Percentiles rank a stretch among this genome's conserved stretches.
Evolutionary conservation across 1,284 basidiomycete species (phyloP).

Genomic region (Schizophyllum amplum): DNA sequence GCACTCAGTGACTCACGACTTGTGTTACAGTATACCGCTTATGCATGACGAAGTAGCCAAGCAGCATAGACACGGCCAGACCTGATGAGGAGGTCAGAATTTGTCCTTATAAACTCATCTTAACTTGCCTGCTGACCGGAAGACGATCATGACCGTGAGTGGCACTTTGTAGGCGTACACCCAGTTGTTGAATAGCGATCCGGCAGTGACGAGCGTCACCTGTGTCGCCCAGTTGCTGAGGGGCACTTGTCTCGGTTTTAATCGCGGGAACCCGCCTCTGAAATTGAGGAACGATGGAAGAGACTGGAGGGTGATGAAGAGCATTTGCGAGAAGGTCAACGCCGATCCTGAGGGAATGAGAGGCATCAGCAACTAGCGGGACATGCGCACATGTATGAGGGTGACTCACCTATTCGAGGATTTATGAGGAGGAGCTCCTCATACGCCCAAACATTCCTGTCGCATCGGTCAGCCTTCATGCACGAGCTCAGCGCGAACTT

Average conservation of each 20-base stretch:
- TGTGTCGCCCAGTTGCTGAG: slow-evolving; percentile 68
- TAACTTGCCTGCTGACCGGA: slow-evolving; percentile 72
- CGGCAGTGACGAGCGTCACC: slow-evolving; percentile 64
- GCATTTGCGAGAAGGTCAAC: slow-evolving; percentile 78
- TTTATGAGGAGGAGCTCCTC: slow-evolving; percentile 66
- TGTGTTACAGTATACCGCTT: slow-evolving; percentile 57
- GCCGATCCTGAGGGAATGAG: slow-evolving; percentile 53
- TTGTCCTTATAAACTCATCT: slow-evolving; percentile 1
- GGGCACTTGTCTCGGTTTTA: slow-evolving; percentile 69
- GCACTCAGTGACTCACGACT: slow-evolving; percentile 51
- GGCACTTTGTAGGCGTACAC: slow-evolving; percentile 79
- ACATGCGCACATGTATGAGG: background rate
- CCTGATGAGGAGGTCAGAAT: slow-evolving; percentile 37
- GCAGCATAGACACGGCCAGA: slow-evolving; percentile 60
- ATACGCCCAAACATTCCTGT: slow-evolving; percentile 63
- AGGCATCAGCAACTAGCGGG: background rate
- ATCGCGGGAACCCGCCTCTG: slow-evolving; percentile 30
- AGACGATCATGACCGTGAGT: slow-evolving; percentile 80
- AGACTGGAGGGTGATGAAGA: slow-evolving; percentile 62
- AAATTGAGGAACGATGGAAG: slow-evolving; percentile 48
- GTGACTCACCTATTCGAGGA: slow-evolving; percentile 53
- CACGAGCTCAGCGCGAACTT: background rate
- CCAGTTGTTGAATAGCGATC: slow-evolving; percentile 78
- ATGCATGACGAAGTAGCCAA: slow-evolving; percentile 48
- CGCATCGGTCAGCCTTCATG: background rate